A percentile compares a stretch with the other conserved stretches of the same genome.
Conservation (phyloP, 2,329 filamentous ascomycete species). For the Fusarium haematococcum region DNA sequence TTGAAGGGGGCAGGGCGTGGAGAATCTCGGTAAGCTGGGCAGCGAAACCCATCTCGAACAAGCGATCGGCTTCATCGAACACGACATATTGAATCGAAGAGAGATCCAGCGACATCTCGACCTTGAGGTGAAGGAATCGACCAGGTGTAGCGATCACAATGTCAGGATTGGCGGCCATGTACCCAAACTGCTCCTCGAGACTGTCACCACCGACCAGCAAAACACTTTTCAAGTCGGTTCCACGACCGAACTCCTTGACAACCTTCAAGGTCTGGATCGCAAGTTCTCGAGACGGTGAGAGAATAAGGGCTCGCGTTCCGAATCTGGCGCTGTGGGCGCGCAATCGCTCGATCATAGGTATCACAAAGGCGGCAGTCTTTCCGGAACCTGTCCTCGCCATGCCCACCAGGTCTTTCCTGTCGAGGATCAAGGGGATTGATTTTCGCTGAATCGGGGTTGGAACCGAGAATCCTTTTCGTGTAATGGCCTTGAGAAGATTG, state of each 20-base stretch:
- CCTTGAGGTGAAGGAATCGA: constrained; percentile 94
- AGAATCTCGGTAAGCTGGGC: constrained; percentile 94
- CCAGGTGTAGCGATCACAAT: constrained; percentile 98
- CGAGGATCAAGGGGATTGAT: constrained; percentile 90
- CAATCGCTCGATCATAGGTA: constrained; percentile 96
- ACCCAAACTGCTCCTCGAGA: constrained; percentile 92
- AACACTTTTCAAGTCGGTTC: constrained; percentile 91
- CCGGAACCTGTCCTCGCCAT: constrained; percentile 99
- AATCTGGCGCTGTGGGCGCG: constrained; percentile 89
- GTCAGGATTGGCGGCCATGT: constrained; percentile 94
- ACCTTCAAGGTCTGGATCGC: constrained; percentile 96
- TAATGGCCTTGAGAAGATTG: constrained; percentile 88
- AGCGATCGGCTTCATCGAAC: constrained; percentile 95
- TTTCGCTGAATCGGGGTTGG: constrained; percentile 98
- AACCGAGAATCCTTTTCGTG: constrained; percentile 93
- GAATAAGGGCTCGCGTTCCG: constrained; percentile 85
- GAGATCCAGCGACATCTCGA: constrained; percentile 95
- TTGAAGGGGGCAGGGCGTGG: constrained; percentile 82
- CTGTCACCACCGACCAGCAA: constrained; percentile 95
- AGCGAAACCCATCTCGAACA: constrained; percentile 99
- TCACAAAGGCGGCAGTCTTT: constrained; percentile 98
- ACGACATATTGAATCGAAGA: constrained; percentile 93
- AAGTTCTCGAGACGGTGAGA: constrained; percentile 94
- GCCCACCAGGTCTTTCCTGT: constrained; percentile 94
- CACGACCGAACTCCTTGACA: constrained; percentile 91